These are phyloP conservation scores for Rhizoclosmatium sp. DNA, from an alignment of 192 early-diverging fungal genomes.

Conservation along the genomic window DNA sequence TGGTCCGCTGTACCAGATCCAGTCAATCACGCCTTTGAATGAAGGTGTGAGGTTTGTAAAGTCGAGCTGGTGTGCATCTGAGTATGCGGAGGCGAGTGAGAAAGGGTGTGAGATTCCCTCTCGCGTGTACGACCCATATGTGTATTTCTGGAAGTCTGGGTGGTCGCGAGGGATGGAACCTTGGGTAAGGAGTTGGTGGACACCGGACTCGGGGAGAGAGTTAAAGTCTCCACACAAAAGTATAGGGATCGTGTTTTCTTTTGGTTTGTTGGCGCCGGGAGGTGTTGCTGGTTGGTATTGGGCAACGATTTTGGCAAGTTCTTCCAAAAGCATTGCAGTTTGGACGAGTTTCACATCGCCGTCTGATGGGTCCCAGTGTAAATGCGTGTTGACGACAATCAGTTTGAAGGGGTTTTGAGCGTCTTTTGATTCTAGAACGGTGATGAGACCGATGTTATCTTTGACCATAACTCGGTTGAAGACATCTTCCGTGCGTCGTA, in stretches of 20 bases:
- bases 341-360: slow-evolving; percentile 97
- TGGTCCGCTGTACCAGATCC: slow-evolving; percentile 88
- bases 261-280: neutral
- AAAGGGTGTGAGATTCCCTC: slow-evolving; percentile 85
- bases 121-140: slow-evolving; percentile 84
- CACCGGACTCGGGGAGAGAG: slow-evolving; percentile 86
- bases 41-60: slow-evolving; percentile 92
- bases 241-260: slow-evolving; percentile 42
- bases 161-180: slow-evolving; percentile 84
- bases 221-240: slow-evolving; percentile 97
- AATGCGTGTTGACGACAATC: slow-evolving; percentile 88
- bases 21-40: slow-evolving; percentile 91
- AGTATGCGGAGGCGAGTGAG: slow-evolving; percentile 83
- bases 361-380: slow-evolving; percentile 93
- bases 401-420: slow-evolving; percentile 62
- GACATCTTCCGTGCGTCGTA: slow-evolving; percentile 90
- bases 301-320: slow-evolving; percentile 55
- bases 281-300: slow-evolving; percentile 7
- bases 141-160: slow-evolving; percentile 79
- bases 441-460: slow-evolving; percentile 91
- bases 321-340: slow-evolving; percentile 91
- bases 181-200: slow-evolving; percentile 87
- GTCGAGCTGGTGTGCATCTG: slow-evolving; percentile 70
- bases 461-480: slow-evolving; percentile 98
- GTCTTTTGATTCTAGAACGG: slow-evolving; percentile 84